phyloP scores from a whole-genome alignment of 495 filamentous ascomycete genomes.

The Daldinia loculata region DNA sequence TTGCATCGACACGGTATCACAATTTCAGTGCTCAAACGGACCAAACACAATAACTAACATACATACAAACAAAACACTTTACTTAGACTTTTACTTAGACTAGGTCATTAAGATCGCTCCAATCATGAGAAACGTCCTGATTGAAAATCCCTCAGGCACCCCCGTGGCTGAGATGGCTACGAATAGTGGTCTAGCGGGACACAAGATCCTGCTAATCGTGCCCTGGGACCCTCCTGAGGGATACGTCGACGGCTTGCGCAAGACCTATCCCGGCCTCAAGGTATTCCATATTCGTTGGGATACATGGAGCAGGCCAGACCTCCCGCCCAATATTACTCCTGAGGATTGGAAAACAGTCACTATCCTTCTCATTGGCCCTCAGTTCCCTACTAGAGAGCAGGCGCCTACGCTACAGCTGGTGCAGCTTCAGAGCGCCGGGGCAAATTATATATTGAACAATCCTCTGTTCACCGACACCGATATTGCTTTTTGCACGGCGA shows the following conservation, averaged over 20 bases:
- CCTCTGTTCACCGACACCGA: conserved; percentile 71
- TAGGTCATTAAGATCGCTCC: background rate
- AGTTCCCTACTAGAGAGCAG: conserved; percentile 57
- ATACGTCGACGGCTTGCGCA: conserved; percentile 54
- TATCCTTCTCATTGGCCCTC: conserved; percentile 66
- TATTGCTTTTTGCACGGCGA: conserved; percentile 74
- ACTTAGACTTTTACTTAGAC: conserved; percentile 1
- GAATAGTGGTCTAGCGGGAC: conserved; percentile 54
- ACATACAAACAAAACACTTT: background rate
- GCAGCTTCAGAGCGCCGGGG: conserved; percentile 78
- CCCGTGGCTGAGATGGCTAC: conserved; percentile 13
- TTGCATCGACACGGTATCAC: background rate
- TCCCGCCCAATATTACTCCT: conserved; percentile 20
- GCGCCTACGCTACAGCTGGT: conserved; percentile 71
- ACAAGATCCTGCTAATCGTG: conserved; percentile 58
- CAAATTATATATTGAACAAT: conserved; percentile 69
- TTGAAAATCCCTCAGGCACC: conserved; percentile 33
- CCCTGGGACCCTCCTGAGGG: conserved; percentile 53
- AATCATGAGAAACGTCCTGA: conserved; percentile 34
- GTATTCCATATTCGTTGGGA: conserved; percentile 46
- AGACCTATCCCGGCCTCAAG: conserved; percentile 62
- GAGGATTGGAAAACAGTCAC: conserved; percentile 67
- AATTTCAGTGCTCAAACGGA: conserved; percentile 1
- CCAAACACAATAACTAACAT: background rate
- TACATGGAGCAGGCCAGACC: conserved; percentile 7